A percentile compares a stretch with the other conserved stretches of the same genome.
Conservation (phyloP, 441 rosid species). For the Viola pubescens region DNA sequence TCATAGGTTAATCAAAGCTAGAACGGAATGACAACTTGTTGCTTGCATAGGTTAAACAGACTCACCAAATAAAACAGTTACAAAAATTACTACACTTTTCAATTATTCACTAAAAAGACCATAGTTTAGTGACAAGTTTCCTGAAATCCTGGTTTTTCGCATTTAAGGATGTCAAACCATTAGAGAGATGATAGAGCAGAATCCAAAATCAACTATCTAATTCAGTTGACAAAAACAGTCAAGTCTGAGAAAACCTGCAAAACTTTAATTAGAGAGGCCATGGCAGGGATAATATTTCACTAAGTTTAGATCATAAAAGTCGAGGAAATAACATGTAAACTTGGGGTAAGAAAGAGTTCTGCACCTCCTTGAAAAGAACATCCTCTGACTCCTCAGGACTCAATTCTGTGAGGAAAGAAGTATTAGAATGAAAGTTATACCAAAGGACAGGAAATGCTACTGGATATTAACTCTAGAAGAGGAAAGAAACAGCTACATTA, state of each 20-base stretch:
- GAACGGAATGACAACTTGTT: neutral
- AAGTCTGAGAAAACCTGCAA: too few species aligned
- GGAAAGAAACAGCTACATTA: neutral
- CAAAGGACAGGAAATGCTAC: neutral
- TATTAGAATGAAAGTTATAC: neutral
- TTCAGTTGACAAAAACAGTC: too few species aligned
- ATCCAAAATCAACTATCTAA: too few species aligned
- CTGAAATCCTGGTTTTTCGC: too few species aligned
- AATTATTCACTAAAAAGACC: too few species aligned
- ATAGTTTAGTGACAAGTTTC: too few species aligned
- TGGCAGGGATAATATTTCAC: neutral
- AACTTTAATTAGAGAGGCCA: too few species aligned
- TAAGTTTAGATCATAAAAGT: neutral
- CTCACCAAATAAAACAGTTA: too few species aligned
- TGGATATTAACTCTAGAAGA: neutral
- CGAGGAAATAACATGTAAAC: constrained; percentile 1
- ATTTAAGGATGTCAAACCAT: too few species aligned
- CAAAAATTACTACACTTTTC: too few species aligned
- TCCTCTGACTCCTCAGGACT: constrained; percentile 97
- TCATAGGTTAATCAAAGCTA: constrained; percentile 5
- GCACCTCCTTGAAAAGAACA: constrained; percentile 96
- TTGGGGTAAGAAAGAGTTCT: constrained; percentile 7
- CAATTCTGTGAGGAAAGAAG: constrained; percentile 47
- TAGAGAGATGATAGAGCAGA: too few species aligned
- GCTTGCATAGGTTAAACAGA: neutral